Evolutionary conservation across 352 stramenopile genomes (phyloP).

Genomic region (Phytopythium sindhum): DNA sequence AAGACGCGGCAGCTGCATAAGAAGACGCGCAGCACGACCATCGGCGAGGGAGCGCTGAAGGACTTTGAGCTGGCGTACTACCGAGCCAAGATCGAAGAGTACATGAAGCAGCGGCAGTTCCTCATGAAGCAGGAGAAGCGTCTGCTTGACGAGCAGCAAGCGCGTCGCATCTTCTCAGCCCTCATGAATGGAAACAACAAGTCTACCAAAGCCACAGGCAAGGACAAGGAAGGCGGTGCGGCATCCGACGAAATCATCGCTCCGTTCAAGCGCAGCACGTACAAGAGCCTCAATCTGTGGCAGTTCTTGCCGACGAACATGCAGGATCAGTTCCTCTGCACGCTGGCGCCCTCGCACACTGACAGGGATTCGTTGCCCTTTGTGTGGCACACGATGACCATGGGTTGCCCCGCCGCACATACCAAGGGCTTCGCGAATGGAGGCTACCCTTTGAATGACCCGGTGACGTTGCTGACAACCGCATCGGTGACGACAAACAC

Average conservation of each 20-base stretch:
- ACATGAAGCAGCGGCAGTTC: conserved; percentile 73
- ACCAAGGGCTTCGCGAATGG: conserved; percentile 78
- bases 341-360: conserved; percentile 32
- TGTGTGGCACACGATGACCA: conserved; percentile 86
- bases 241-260: conserved; percentile 34
- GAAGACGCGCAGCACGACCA: conserved; percentile 21
- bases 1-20: conserved; percentile 54
- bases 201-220: conserved; percentile 17
- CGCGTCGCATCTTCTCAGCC: conserved; percentile 40
- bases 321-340: conserved; percentile 78
- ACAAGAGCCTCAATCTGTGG: conserved; percentile 76
- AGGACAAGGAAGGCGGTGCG: conserved; percentile 13
- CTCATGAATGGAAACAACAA: conserved; percentile 18
- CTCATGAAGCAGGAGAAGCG: conserved; percentile 72
- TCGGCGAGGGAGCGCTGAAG: conserved; percentile 25
- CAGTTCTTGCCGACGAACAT: conserved; percentile 84
- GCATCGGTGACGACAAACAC: background rate
- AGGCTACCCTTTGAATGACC: conserved; percentile 37
- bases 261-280: conserved; percentile 84
- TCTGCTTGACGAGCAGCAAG: conserved; percentile 46
- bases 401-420: conserved; percentile 77
- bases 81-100: conserved; percentile 68
- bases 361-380: conserved; percentile 23
- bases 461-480: conserved; percentile 13
- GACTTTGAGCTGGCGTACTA: conserved; percentile 59